These are phyloP conservation scores for Suillus brevipes DNA, from an alignment of 768 basidiomycete genomes.

Conservation along the genomic window DNA sequence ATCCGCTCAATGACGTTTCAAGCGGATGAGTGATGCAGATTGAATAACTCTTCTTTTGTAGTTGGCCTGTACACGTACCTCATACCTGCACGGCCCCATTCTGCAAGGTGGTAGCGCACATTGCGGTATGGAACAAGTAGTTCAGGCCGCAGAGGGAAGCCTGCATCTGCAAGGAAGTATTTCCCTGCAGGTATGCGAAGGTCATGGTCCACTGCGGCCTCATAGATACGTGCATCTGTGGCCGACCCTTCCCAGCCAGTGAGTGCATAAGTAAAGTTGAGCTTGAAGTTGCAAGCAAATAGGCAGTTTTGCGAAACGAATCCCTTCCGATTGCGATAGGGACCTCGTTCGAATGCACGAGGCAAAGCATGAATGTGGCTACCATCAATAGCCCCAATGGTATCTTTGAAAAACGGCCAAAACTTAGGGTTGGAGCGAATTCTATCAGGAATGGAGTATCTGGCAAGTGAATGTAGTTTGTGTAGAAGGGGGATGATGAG, in stretches of 20 bases:
- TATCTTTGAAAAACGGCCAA: conserved; percentile 34
- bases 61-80: no score
- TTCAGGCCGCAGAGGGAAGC: not conserved
- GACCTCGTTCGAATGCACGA: no score
- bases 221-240: not conserved
- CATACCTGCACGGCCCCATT: no score
- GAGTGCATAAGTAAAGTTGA: not conserved
- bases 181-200: not conserved
- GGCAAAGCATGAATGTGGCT: no score
- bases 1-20: no score
- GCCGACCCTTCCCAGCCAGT: not conserved
- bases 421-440: conserved; percentile 30
- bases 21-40: no score
- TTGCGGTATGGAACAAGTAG: no score
- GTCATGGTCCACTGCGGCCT: not conserved
- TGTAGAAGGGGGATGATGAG: not conserved
- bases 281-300: not conserved
- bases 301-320: not conserved
- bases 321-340: no score
- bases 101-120: no score
- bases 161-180: not conserved
- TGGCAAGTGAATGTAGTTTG: not conserved
- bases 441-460: not conserved
- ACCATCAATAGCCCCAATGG: not conserved
- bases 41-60: no score